phyloP scores from a whole-genome alignment of 441 rosid genomes.

The Pelargonium fulgidum region DNA sequence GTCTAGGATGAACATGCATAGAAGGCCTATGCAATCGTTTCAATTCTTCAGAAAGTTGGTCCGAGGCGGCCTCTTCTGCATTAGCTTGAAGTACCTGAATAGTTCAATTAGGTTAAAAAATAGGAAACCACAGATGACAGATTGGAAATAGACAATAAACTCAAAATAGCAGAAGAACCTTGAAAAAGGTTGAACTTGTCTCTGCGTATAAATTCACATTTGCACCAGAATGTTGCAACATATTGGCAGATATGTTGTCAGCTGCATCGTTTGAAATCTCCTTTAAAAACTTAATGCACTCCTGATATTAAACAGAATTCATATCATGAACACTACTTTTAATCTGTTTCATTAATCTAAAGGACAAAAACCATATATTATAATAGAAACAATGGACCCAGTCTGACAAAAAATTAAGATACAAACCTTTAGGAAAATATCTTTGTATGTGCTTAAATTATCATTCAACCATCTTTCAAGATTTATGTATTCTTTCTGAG shows the following conservation, averaged over 20 bases:
- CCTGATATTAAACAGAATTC: conserved; percentile 43
- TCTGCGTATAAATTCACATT: conserved; percentile 57
- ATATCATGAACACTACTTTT: conserved; percentile 20
- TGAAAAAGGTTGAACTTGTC: conserved; percentile 50
- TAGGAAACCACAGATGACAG: not conserved
- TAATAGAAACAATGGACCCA: not conserved
- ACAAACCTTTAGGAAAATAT: conserved; percentile 72
- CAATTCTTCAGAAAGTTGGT: conserved; percentile 63
- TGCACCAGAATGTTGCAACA: conserved; percentile 56
- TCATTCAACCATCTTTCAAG: conserved; percentile 79
- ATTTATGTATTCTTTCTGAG: conserved; percentile 63
- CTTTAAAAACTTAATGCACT: conserved; percentile 78
- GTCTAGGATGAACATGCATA: conserved; percentile 46
- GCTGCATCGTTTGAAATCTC: conserved; percentile 65
- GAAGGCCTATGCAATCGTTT: conserved; percentile 53
- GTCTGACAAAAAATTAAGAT: not conserved
- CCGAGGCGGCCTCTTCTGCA: conserved; percentile 28
- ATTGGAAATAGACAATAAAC: not conserved
- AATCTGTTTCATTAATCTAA: conserved; percentile 10
- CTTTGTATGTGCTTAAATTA: conserved; percentile 55
- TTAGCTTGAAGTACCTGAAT: conserved; percentile 68
- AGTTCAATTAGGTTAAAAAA: not conserved
- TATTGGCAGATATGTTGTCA: conserved; percentile 54
- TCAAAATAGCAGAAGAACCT: conserved; percentile 41
- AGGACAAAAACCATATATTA: not conserved